phyloP scores from a whole-genome alignment of 257 asterid genomes.

The Osmanthus fragrans region DNA sequence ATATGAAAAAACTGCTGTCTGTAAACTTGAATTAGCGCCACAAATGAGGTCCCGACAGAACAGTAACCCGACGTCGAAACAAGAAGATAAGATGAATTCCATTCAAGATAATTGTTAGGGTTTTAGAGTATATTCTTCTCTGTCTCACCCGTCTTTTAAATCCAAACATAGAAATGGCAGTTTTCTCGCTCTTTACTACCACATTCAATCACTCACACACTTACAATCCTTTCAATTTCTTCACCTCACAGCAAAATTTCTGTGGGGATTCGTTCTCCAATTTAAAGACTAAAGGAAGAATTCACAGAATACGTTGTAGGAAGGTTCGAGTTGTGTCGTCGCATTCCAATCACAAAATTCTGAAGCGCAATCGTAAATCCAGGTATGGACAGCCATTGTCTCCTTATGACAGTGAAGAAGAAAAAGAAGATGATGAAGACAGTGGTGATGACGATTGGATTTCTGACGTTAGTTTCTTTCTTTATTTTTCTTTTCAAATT shows the following conservation, averaged over 20 bases:
- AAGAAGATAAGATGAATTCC: neutral
- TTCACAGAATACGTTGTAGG: conserved; percentile 12
- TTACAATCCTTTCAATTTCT: conserved; percentile 26
- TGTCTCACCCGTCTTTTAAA: neutral
- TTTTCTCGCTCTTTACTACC: conserved; percentile 25
- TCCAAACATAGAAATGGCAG: conserved; percentile 27
- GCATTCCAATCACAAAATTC: conserved; percentile 71
- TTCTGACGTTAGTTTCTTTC: conserved; percentile 53
- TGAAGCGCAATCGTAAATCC: conserved; percentile 71
- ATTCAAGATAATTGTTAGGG: conserved; percentile 28
- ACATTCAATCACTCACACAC: conserved; percentile 29
- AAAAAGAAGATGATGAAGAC: conserved; percentile 33
- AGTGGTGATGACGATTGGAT: conserved; percentile 40
- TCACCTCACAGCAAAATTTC: neutral
- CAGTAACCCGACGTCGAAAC: neutral
- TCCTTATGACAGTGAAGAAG: conserved; percentile 53
- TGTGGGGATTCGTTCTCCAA: neutral
- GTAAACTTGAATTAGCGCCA: neutral
- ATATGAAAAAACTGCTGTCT: neutral
- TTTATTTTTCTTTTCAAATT: neutral
- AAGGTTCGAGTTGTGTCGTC: conserved; percentile 53
- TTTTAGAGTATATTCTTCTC: conserved; percentile 41
- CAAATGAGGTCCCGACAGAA: neutral
- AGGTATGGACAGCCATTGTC: conserved; percentile 64
- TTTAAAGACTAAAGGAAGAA: neutral